A percentile compares a stretch with the other conserved stretches of the same genome.
phyloP scores from a whole-genome alignment of 176 grass and related monocot species.

The Eleusine coracana region DNA sequence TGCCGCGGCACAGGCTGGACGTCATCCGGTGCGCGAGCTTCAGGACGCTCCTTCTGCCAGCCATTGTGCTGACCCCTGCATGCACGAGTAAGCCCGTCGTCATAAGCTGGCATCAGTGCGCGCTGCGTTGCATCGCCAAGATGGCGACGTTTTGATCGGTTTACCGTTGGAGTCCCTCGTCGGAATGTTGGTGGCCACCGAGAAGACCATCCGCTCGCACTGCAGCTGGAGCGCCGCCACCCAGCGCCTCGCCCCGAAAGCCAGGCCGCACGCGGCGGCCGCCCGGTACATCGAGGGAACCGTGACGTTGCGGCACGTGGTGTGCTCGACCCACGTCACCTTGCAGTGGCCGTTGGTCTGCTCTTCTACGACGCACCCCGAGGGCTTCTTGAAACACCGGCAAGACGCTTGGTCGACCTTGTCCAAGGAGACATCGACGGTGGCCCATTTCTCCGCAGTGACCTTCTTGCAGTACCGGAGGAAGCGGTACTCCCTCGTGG shows the following conservation, averaged over 20 bases:
- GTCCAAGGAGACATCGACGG: constrained; percentile 63
- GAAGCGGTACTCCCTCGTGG: constrained; percentile 71
- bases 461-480: constrained; percentile 71
- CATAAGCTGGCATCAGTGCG: background rate
- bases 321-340: constrained; percentile 78
- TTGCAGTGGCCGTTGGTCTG: constrained; percentile 46
- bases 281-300: constrained; percentile 47
- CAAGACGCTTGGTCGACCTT: constrained; percentile 40
- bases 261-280: constrained; percentile 50
- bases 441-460: constrained; percentile 53
- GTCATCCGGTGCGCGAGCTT: constrained; percentile 76
- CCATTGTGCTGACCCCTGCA: constrained; percentile 66
- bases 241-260: constrained; percentile 83
- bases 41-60: constrained; percentile 83
- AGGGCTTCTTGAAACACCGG: constrained; percentile 58
- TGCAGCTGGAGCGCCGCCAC: constrained; percentile 70
- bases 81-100: background rate
- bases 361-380: constrained; percentile 74
- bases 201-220: constrained; percentile 81
- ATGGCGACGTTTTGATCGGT: too few species aligned
- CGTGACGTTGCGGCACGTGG: constrained; percentile 49
- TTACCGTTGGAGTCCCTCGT: constrained; percentile 63
- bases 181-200: constrained; percentile 79
- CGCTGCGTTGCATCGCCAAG: background rate
- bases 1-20: constrained; percentile 51